Evolutionary conservation across 148 eudicot species (phyloP).

Genomic region (Amaranthus palmeri): DNA sequence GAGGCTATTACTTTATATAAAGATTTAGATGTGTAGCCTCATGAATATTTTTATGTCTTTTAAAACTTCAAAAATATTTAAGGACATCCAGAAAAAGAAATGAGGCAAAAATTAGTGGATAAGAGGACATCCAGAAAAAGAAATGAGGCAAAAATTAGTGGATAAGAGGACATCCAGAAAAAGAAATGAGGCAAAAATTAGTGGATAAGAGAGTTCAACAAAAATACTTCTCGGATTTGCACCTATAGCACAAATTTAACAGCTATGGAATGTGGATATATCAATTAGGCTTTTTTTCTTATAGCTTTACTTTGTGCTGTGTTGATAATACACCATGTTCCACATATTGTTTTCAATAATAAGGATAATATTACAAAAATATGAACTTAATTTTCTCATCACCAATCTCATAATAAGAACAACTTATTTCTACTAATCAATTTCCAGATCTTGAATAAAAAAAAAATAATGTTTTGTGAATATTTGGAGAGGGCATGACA

Average conservation of each 20-base stretch:
- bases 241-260: not conserved
- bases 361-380: too few relatives aligned
- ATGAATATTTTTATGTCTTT: not conserved
- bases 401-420: too few relatives aligned
- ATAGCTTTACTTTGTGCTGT: not conserved
- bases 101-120: not conserved
- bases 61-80: not conserved
- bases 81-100: not conserved
- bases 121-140: too few relatives aligned
- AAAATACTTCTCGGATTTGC: not conserved
- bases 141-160: not conserved
- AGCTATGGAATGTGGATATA: not conserved
- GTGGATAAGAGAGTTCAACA: too few relatives aligned
- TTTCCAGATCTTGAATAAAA: too few relatives aligned
- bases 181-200: not conserved
- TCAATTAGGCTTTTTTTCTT: not conserved
- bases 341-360: too few relatives aligned
- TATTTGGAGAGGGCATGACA: not conserved
- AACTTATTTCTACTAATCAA: too few relatives aligned
- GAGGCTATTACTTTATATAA: too few relatives aligned
- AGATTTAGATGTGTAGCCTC: not conserved
- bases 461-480: not conserved
- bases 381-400: too few relatives aligned
- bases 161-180: not conserved
- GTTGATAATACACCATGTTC: too few relatives aligned